Percentiles rank a stretch among this genome's conserved stretches.
Conservation (phyloP, 2,329 filamentous ascomycete species). For the Dothideomycetes sp. region DNA sequence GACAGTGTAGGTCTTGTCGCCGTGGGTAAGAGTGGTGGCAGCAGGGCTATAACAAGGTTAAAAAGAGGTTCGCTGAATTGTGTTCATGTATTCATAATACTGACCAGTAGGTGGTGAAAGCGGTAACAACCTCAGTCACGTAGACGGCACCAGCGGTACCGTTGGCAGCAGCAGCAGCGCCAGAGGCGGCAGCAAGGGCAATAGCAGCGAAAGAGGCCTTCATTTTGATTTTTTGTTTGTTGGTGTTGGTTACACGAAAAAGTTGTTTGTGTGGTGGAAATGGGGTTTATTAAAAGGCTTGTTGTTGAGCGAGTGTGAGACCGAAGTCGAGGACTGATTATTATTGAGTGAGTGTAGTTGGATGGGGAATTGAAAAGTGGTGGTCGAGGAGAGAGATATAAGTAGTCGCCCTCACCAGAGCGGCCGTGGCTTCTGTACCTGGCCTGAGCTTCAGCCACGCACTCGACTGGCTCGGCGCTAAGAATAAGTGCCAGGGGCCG, state of each 20-base stretch:
- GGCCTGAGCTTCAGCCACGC: not conserved
- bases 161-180: constrained; percentile 25
- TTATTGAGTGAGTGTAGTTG: constrained; percentile 6
- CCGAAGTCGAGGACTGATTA: constrained; percentile 7
- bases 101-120: constrained; percentile 19
- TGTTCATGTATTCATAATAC: not conserved
- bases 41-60: constrained; percentile 14
- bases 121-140: constrained; percentile 21
- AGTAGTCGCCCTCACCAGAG: not conserved
- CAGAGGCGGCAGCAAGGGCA: constrained; percentile 28
- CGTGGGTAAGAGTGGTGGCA: constrained; percentile 16
- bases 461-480: not conserved
- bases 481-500: not conserved
- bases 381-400: not conserved
- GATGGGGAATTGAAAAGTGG: not conserved
- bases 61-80: not conserved
- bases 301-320: constrained; percentile 8
- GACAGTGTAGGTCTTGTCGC: constrained; percentile 15
- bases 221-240: constrained; percentile 29
- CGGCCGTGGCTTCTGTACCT: not conserved
- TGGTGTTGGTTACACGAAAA: not conserved
- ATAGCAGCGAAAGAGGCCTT: constrained; percentile 31
- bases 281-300: constrained; percentile 4
- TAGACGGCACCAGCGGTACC: constrained; percentile 12
- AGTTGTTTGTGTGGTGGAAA: constrained; percentile 1